Evolutionary conservation across 1,139 yeast genomes (phyloP).

Genomic region (Meyerozyma carpophila): DNA sequence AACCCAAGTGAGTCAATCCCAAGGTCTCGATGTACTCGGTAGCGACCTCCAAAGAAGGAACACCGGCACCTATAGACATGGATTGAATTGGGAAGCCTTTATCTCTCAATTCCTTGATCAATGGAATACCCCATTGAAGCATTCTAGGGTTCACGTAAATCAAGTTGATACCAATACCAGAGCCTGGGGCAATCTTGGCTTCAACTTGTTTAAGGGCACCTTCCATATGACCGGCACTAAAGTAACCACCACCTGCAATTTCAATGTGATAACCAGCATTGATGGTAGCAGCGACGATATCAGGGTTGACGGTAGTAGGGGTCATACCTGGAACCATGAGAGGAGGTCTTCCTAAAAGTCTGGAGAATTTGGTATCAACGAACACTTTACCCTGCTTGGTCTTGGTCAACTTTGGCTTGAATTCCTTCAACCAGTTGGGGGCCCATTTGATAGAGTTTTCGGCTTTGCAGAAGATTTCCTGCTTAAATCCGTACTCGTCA

Average conservation of each 20-base stretch:
- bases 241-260: conserved; percentile 98
- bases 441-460: conserved; percentile 73
- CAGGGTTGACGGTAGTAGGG: conserved; percentile 93
- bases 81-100: conserved; percentile 96
- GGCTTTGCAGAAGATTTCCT: conserved; percentile 60
- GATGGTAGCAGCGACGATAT: conserved; percentile 86
- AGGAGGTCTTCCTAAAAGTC: conserved; percentile 92
- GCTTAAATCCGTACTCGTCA: conserved; percentile 91
- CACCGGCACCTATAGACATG: conserved; percentile 98
- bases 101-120: conserved; percentile 81
- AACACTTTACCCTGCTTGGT: conserved; percentile 65
- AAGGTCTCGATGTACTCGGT: conserved; percentile 89
- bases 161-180: conserved; percentile 85
- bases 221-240: conserved; percentile 64
- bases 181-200: conserved; percentile 67
- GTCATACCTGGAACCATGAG: conserved; percentile 99
- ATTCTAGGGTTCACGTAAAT: conserved; percentile 95
- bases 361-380: conserved; percentile 91
- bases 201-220: conserved; percentile 71
- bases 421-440: conserved; percentile 86
- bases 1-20: conserved; percentile 89
- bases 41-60: conserved; percentile 96
- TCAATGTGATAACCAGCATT: conserved; percentile 97
- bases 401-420: conserved; percentile 78
- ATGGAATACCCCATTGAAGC: conserved; percentile 98